Base-by-base conservation (phyloP, 768 basidiomycete genomes). In the Tubosaeta sp. region DNA sequence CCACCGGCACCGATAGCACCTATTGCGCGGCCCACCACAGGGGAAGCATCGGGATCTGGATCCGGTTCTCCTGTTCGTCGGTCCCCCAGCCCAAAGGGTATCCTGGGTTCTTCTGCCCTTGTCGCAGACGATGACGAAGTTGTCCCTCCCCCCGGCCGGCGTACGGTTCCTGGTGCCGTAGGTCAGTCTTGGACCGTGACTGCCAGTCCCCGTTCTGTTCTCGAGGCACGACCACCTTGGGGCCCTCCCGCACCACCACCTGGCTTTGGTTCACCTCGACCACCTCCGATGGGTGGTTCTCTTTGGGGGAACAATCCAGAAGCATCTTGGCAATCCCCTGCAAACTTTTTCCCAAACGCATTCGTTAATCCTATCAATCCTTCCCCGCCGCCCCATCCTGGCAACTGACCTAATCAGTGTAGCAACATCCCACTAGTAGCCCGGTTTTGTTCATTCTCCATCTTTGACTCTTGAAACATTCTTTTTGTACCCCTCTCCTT, bases 121-220 rank as follows among this genome's bases (percentile, higher is more conserved):
- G 80, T 83, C 3, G 80, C 87, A 13, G 87, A 89, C 53, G 88
- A 88, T 53, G 89, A 91, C 63, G 88, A 90, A 62, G 84, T 90
- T 11, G 79, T 90, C 14, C 69, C 76, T 35, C 69, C 76, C 16
- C 74, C 76, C 7, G 71, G 78, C 32, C 66, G 80, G 43, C 71
- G 78, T 8, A 67, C 65, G 35, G 70, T 64, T 1, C 67, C 67
- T 31, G 69, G 71, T 40, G 68, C 69, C 3, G 73, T 77, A 11
- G 69, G 77, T 7, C 77, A 76, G 49, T 69, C 71, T 2, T 83
- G 83, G 81, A 73, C 74, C 4, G 69, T 58, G 34, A 55, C 74
- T 24, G 60, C 75, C 44, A 77, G 73, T 54, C 77, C 78, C 10
- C 77, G 78, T 14, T 69, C 72, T 18, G 70, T 69, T 8, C 66